Conservation (phyloP, 2,329 filamentous ascomycete genomes). For the Talaromyces amestolkiae region DNA sequence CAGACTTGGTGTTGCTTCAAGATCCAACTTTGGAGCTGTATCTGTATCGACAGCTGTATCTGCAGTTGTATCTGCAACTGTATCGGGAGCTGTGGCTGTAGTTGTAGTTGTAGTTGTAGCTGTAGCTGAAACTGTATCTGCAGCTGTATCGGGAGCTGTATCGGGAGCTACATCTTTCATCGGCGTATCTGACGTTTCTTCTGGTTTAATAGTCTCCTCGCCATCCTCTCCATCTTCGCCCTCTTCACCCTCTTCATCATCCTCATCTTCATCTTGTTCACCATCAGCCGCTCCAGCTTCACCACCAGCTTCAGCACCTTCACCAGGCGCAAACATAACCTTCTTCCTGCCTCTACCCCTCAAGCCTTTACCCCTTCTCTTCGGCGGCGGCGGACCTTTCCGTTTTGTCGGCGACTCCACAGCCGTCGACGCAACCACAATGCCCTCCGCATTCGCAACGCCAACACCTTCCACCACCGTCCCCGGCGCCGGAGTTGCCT, state of each 20-base stretch:
- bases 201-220: slow-evolving; percentile 37
- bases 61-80: no score
- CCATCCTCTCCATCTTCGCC: slow-evolving; percentile 24
- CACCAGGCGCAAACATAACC: slow-evolving; percentile 54
- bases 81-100: not conserved
- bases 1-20: slow-evolving; percentile 11
- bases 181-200: not conserved
- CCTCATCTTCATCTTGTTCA: slow-evolving; percentile 45
- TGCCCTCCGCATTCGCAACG: slow-evolving; percentile 60
- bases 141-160: not conserved
- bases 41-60: not conserved
- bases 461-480: slow-evolving; percentile 60
- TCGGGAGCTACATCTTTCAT: not conserved
- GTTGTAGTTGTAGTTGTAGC: no score
- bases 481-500: slow-evolving; percentile 51
- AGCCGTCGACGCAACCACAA: slow-evolving; percentile 53
- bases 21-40: not conserved
- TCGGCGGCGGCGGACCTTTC: slow-evolving; percentile 71
- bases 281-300: slow-evolving; percentile 51
- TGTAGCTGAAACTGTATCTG: not conserved
- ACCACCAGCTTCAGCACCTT: slow-evolving; percentile 37
- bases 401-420: slow-evolving; percentile 55
- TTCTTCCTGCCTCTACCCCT: slow-evolving; percentile 74
- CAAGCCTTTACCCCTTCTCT: slow-evolving; percentile 71
- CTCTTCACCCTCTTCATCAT: slow-evolving; percentile 48